Evolutionary conservation across 129 eudicot species (phyloP), one percentile per base, ranked within the genome.

Genomic region (Mikania micrantha): DNA sequence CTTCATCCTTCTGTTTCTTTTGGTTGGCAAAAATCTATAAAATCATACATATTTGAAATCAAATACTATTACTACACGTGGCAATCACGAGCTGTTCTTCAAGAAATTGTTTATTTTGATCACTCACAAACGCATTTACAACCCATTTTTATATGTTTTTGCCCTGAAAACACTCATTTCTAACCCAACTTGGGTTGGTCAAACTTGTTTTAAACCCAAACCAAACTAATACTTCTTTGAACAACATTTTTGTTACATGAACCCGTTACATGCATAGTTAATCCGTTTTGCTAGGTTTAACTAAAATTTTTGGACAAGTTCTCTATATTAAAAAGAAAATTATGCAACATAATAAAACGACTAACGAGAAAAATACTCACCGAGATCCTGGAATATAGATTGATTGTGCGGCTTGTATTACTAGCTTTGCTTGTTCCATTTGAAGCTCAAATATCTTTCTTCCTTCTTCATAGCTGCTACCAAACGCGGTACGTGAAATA

Each of bases 391-490:
- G 70, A 22, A 72, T 44, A 39, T 71, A 71, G 7, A 61, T 32
- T 7, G 76, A 71, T 16, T 32, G 69, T 45, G 48, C 13, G 27
- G 77, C 38, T 42, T 47, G 12, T 1, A 60, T 4, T 5, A 62
- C 40, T n/a, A 72, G 45, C 19, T 6, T 35, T 20, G 39, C 61
- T 48, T 11, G 52, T 72, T 72, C 61, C 9, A 44, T 9, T 29
- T 71, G 68, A 59, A 59, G 68, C 19, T 71, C 76, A 71, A 71
- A 71, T 41, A 71, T 71, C n/a, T 35, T 59, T 59, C 68, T 42
- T 59, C 76, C 76, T 59, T 71, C 76, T 21, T 68, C 50, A n/a
- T 56, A 53, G 74, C 35, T 44, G 24, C 72, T 67, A 45, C 72
- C 73, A 38, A 68, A 68, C 15, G 73, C 63, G 12, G 64, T 52